Conservation (phyloP, 1,284 basidiomycete genomes). For the Sanghuangporus sanghuang region DNA sequence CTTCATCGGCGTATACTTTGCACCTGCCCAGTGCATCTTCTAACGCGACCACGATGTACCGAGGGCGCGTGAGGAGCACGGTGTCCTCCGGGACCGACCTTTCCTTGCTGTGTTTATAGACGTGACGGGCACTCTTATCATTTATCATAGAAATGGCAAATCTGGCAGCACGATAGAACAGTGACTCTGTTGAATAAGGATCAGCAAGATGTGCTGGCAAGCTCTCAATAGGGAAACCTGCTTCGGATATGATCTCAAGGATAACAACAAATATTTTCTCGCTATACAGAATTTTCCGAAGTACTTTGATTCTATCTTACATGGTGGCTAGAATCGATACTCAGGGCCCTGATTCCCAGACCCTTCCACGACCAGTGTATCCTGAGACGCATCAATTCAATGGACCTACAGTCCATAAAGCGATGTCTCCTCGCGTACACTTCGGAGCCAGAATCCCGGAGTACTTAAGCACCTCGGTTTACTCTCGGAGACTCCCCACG, state of each 20-base stretch:
- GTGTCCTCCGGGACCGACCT: background rate
- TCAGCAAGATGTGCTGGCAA: background rate
- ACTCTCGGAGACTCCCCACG: constrained; percentile 17
- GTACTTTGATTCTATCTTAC: background rate
- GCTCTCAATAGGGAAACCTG: background rate
- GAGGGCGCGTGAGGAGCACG: background rate
- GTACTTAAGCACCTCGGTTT: constrained; percentile 17
- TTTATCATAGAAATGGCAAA: too few species aligned
- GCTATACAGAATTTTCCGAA: background rate
- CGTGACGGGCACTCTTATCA: background rate
- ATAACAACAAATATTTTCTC: background rate
- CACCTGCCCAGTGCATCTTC: background rate
- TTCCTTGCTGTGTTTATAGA: background rate
- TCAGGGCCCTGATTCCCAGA: constrained; percentile 10
- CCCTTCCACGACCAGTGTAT: background rate
- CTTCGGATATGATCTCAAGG: background rate
- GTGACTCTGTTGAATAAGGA: background rate
- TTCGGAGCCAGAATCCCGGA: constrained; percentile 13
- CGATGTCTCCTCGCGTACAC: constrained; percentile 17
- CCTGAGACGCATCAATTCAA: constrained; percentile 13
- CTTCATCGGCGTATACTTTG: background rate
- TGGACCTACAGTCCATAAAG: constrained; percentile 3
- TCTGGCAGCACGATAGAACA: background rate
- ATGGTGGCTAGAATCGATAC: background rate
- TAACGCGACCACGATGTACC: background rate